These are phyloP conservation scores for Rhizophora apiculata DNA, from an alignment of 345 rosid genomes.

Conservation along the genomic window DNA sequence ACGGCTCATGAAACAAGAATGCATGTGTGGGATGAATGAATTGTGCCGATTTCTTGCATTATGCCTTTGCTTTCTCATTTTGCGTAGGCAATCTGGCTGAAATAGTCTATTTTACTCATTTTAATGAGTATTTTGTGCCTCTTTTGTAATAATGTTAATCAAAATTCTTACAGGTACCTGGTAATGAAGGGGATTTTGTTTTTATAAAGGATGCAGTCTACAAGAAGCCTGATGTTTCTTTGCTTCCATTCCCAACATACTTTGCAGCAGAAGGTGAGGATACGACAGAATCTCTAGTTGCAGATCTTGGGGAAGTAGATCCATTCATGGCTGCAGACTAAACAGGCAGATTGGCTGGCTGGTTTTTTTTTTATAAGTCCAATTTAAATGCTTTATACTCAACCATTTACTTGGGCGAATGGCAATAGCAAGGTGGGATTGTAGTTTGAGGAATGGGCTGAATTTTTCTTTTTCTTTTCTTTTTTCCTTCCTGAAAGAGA, in stretches of 20 bases:
- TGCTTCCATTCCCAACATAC: slow-evolving; percentile 89
- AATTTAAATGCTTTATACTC: slow-evolving; percentile 8
- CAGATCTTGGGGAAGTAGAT: slow-evolving; percentile 83
- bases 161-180: slow-evolving; percentile 62
- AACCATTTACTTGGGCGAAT: slow-evolving; percentile 1
- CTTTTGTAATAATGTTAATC: background rate
- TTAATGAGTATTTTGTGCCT: background rate
- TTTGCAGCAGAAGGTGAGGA: slow-evolving; percentile 63
- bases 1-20: background rate
- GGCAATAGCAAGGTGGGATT: background rate
- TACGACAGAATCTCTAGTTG: slow-evolving; percentile 45
- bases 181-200: slow-evolving; percentile 86
- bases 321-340: slow-evolving; percentile 63
- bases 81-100: background rate
- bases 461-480: background rate
- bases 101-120: no score
- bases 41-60: background rate
- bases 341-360: background rate
- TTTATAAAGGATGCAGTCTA: slow-evolving; percentile 76
- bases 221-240: slow-evolving; percentile 69
- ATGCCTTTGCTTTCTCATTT: background rate
- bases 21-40: background rate
- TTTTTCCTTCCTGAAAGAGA: no score
- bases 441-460: slow-evolving; percentile 10
- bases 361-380: background rate